phyloP scores from a whole-genome alignment of 257 asterid genomes.

The Lycium ferocissimum region DNA sequence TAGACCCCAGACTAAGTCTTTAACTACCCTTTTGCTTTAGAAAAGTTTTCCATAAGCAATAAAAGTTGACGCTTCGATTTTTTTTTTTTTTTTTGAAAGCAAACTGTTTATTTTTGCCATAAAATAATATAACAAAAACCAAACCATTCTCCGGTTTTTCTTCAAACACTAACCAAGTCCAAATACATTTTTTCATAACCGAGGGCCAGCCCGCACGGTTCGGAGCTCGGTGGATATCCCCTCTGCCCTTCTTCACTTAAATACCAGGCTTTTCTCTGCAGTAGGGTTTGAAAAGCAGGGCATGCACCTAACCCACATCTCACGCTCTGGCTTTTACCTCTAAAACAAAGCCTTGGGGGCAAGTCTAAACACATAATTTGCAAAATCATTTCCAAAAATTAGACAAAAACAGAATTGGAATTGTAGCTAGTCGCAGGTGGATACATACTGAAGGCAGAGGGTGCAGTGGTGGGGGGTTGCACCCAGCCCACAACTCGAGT shows the following conservation, averaged over 20 bases:
- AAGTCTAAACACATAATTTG: not conserved
- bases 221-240: not conserved
- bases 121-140: constrained; percentile 14
- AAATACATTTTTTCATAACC: not conserved
- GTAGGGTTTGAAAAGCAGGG: not conserved
- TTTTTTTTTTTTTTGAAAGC: not conserved
- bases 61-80: not conserved
- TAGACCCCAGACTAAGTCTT: not conserved
- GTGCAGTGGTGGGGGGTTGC: not conserved
- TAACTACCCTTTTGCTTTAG: constrained; percentile 2
- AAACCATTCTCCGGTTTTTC: not conserved
- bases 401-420: not conserved
- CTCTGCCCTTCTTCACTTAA: not conserved
- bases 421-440: not conserved
- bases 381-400: not conserved
- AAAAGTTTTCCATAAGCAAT: constrained; percentile 1
- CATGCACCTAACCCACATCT: not conserved
- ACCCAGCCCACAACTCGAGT: not conserved
- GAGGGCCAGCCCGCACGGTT: not conserved
- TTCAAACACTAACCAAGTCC: not conserved
- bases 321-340: not conserved
- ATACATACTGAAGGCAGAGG: not conserved
- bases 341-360: not conserved
- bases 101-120: not conserved
- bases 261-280: not conserved